Evolutionary conservation across 306 rosid genomes (phyloP).

Genomic region (Gynostemma pentaphyllum): DNA sequence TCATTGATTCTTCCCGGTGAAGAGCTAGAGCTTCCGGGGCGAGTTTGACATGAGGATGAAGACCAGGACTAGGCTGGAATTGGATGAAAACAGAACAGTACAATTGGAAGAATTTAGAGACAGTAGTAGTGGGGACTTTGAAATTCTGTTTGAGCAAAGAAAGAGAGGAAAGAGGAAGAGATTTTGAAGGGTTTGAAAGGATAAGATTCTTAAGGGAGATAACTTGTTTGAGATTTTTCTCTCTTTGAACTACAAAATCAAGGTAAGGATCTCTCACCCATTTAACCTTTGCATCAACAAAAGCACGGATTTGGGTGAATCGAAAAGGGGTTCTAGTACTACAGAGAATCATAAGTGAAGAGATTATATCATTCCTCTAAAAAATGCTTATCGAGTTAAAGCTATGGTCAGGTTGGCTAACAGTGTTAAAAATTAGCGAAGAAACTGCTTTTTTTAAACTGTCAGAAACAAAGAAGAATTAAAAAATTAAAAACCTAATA

Average conservation of each 20-base stretch:
- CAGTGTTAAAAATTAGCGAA: no score
- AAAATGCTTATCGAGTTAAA: no score
- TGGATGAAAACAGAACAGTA: slow-evolving; percentile 39
- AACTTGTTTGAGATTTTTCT: slow-evolving; percentile 52
- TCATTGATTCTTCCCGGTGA: slow-evolving; percentile 45
- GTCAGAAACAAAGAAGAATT: no score
- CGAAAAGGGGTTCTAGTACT: slow-evolving; percentile 29
- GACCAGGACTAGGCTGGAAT: slow-evolving; percentile 44
- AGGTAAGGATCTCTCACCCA: slow-evolving; percentile 79
- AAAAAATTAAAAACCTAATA: no score
- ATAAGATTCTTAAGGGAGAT: slow-evolving; percentile 52
- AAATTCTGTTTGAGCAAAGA: slow-evolving; percentile 42
- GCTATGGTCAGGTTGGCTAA: no score
- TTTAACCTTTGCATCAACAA: slow-evolving; percentile 60
- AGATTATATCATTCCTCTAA: neutral
- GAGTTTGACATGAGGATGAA: slow-evolving; percentile 43
- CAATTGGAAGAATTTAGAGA: slow-evolving; percentile 35
- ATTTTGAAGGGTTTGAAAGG: slow-evolving; percentile 38
- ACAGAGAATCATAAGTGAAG: slow-evolving; percentile 31
- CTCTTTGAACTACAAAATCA: slow-evolving; percentile 54
- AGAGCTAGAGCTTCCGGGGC: slow-evolving; percentile 40
- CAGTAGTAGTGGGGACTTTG: slow-evolving; percentile 37
- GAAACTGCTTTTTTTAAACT: no score
- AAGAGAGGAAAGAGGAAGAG: slow-evolving; percentile 44
- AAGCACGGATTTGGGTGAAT: slow-evolving; percentile 30